Base-by-base conservation (phyloP, 768 basidiomycete species). In the Kwoniella pini region DNA sequence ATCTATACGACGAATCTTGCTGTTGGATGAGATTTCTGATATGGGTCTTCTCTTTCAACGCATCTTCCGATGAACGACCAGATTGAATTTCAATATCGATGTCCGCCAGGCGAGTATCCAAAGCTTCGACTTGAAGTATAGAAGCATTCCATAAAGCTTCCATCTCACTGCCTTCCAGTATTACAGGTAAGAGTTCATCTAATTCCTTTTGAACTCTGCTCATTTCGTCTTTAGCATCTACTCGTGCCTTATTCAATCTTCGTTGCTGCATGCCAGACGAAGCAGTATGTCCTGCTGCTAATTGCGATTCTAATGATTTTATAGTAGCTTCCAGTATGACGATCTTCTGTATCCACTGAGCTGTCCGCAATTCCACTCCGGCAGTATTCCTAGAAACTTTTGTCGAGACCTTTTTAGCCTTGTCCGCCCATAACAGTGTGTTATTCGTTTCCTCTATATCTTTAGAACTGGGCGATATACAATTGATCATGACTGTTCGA, bases 381-480 rank as follows among this genome's bases (percentile, higher is more conserved):
- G 95, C 88, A 28, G 95, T 88, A 75, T 99, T 98, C 44, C 91
- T 85, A 0, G 94, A 93, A 61, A 97, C 87, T 77, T 91, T 95
- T 17, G 95, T 98, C 82, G 94, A 94, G 80, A 99, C 97, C 81
- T 93, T 91, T 60, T 96, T 96, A 26, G 96, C 95, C 45, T 94
- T 88, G 70, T 99, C 94, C 22, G 96, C 96, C 78, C 98, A 99
- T 62, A 96, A 82, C 48, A 99, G 87, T 1, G 96, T 98, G 76
- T 99, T 99, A 77, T 96, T 92, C 30, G 96, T 98, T 77, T 99
- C 96, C 74, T 98, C 96, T 77, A 97, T 96, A 80, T 99, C 93
- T 36, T 85, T 85, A 36, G 92, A 93, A 4, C 93, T 92, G 1
- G 96, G 96, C 0, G 93, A 93, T 46, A 99, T 83, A 76, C 96